Conservation (phyloP, 108 stramenopile genomes). For the Pseudonitzschia pungens region DNA sequence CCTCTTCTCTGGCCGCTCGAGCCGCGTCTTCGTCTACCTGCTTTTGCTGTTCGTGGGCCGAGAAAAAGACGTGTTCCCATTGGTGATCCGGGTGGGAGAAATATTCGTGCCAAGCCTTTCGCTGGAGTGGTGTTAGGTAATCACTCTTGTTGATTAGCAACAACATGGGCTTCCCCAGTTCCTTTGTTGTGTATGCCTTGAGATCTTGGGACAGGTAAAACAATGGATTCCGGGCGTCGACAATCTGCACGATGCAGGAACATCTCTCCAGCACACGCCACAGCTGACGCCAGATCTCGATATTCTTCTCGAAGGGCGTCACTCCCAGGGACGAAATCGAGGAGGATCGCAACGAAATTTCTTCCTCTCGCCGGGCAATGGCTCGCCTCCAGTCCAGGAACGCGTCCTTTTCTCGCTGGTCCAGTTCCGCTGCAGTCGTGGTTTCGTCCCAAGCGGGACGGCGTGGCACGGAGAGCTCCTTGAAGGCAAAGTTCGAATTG, state of each 20-base stretch:
- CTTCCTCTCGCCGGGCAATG: conserved; percentile 88
- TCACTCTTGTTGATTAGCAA: conserved; percentile 98
- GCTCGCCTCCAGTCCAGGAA: conserved; percentile 95
- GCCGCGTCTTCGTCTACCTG: conserved; percentile 64
- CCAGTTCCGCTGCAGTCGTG: conserved; percentile 90
- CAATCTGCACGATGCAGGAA: conserved; percentile 91
- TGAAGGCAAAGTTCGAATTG: conserved; percentile 72
- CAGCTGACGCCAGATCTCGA: conserved; percentile 98
- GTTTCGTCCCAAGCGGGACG: conserved; percentile 90
- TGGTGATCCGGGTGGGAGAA: conserved; percentile 63
- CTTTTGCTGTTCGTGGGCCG: conserved; percentile 89
- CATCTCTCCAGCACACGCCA: conserved; percentile 98
- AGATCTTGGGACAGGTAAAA: conserved; percentile 94
- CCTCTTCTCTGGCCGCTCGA: conserved; percentile 23
- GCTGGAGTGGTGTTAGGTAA: conserved; percentile 82
- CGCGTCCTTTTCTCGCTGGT: conserved; percentile 81
- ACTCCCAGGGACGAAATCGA: conserved; percentile 41
- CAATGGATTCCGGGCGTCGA: conserved; percentile 96
- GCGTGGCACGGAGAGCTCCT: conserved; percentile 91
- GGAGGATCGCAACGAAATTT: conserved; percentile 36
- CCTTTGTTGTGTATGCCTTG: conserved; percentile 76
- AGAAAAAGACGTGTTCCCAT: conserved; percentile 92
- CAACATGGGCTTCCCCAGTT: conserved; percentile 85
- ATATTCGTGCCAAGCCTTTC: conserved; percentile 86
- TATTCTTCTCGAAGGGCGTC: conserved; percentile 99